These are phyloP conservation scores for Peribolospora baueri DNA, from an alignment of 768 basidiomycete genomes.

Conservation along the genomic window DNA sequence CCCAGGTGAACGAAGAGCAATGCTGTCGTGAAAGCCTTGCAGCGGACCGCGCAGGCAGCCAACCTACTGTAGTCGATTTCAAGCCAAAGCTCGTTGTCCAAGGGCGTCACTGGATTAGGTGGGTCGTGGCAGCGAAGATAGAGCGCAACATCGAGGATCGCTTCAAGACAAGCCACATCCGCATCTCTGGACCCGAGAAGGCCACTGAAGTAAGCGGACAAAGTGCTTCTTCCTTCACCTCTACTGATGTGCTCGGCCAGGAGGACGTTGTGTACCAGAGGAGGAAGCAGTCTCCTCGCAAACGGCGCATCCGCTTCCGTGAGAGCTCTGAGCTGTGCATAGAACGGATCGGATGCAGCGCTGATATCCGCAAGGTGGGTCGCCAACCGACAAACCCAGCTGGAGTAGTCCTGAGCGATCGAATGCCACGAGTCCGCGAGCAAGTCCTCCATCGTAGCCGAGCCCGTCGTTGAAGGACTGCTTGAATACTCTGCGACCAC, in stretches of 20 bases:
- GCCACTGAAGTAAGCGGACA: too few relatives aligned
- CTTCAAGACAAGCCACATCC: background rate
- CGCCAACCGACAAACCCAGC: slow-evolving; percentile 6
- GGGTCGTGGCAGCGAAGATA: slow-evolving; percentile 42
- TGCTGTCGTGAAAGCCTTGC: slow-evolving; percentile 69
- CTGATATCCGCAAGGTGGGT: slow-evolving; percentile 5
- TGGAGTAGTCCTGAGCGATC: too few relatives aligned
- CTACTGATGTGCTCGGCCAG: too few relatives aligned
- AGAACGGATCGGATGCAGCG: slow-evolving; percentile 30
- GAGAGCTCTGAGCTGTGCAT: slow-evolving; percentile 38
- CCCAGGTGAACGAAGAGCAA: slow-evolving; percentile 70
- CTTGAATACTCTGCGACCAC: background rate
- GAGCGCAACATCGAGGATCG: slow-evolving; percentile 47
- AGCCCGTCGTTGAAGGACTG: background rate
- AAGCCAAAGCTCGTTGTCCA: slow-evolving; percentile 37
- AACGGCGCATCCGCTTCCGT: slow-evolving; percentile 16
- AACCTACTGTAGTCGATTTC: slow-evolving; percentile 47
- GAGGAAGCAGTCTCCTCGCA: too few relatives aligned
- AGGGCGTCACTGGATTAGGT: slow-evolving; percentile 18
- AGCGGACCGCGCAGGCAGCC: slow-evolving; percentile 44
- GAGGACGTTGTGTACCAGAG: too few relatives aligned
- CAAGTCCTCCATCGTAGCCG: too few relatives aligned
- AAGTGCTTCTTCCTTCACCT: too few relatives aligned
- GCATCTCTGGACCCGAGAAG: too few relatives aligned
- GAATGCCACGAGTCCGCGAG: background rate